Percentiles rank a stretch among this genome's conserved stretches.
phyloP scores from a whole-genome alignment of 805 yeast genomes.

The Myxozyma vanderwaltii region DNA sequence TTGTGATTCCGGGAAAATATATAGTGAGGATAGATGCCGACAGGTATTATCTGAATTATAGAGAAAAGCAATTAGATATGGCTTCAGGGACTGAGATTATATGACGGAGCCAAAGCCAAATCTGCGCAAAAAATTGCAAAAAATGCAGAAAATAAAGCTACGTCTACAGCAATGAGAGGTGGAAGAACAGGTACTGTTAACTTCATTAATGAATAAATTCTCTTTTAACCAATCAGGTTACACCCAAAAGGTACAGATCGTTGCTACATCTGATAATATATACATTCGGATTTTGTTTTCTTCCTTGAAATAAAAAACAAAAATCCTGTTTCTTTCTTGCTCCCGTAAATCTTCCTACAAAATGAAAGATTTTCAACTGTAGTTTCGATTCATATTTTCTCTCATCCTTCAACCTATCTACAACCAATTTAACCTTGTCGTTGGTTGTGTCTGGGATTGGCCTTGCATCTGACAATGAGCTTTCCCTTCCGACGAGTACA shows the following conservation, averaged over 20 bases:
- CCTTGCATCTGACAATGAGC: constrained; percentile 88
- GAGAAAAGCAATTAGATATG: neutral
- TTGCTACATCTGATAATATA: neutral
- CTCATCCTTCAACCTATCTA: neutral
- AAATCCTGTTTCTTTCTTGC: too few relatives aligned
- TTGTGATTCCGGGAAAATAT: constrained; percentile 33
- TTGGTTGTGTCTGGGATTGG: constrained; percentile 92
- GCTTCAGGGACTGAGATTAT: neutral
- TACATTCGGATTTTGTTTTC: neutral
- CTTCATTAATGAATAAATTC: too few relatives aligned
- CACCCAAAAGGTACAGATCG: neutral
- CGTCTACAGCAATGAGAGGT: too few relatives aligned
- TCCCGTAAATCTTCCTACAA: too few relatives aligned
- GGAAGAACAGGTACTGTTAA: too few relatives aligned
- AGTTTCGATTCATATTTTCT: too few relatives aligned
- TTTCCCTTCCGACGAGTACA: constrained; percentile 89
- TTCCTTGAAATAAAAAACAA: too few relatives aligned
- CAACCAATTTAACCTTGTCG: constrained; percentile 54
- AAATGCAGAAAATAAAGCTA: too few relatives aligned
- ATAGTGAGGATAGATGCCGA: constrained; percentile 29
- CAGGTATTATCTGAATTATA: neutral
- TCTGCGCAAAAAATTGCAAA: neutral
- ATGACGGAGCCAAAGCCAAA: neutral
- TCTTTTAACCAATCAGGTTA: too few relatives aligned
- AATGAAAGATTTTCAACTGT: too few relatives aligned